A percentile compares a stretch with the other conserved stretches of the same genome.
Evolutionary conservation across 306 rosid genomes (phyloP).

Genomic region (Cucurbita moschata): DNA sequence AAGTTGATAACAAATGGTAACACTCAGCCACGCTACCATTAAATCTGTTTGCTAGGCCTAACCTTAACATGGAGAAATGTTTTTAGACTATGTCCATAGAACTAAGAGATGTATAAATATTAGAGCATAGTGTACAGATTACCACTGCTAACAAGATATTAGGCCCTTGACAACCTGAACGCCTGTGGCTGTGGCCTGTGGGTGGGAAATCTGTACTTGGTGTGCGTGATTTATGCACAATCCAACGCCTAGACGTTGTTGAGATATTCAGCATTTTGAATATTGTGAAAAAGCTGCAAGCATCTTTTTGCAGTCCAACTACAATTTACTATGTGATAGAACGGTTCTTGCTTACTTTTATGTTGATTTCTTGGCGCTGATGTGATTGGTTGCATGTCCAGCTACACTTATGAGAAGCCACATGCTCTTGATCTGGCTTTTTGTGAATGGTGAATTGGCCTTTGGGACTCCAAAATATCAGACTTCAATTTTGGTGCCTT

Average conservation of each 20-base stretch:
- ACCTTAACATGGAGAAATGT: not conserved
- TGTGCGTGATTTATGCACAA: slow-evolving; percentile 3
- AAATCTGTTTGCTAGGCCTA: not conserved
- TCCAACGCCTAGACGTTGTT: not conserved
- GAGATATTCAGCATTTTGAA: too few relatives aligned
- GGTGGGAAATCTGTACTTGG: not conserved
- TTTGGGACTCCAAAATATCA: not conserved
- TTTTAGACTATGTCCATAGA: not conserved
- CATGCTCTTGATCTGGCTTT: not conserved
- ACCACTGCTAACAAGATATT: not conserved
- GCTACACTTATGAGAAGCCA: not conserved
- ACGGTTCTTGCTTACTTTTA: not conserved
- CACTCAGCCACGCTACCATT: too few relatives aligned
- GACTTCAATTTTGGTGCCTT: not conserved
- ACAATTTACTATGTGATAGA: too few relatives aligned
- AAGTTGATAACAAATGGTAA: slow-evolving; percentile 22
- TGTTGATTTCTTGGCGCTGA: not conserved
- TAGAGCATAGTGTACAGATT: not conserved
- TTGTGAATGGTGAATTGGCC: not conserved
- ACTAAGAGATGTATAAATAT: not conserved
- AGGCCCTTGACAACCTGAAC: not conserved
- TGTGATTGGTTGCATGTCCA: not conserved
- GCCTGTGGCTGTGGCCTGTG: too few relatives aligned
- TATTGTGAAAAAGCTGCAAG: too few relatives aligned
- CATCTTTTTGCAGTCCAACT: too few relatives aligned